Percentiles rank a stretch among this genome's conserved stretches.
Conservation (phyloP, 2,329 filamentous ascomycete genomes). For the Sporothrix brasiliensis region DNA sequence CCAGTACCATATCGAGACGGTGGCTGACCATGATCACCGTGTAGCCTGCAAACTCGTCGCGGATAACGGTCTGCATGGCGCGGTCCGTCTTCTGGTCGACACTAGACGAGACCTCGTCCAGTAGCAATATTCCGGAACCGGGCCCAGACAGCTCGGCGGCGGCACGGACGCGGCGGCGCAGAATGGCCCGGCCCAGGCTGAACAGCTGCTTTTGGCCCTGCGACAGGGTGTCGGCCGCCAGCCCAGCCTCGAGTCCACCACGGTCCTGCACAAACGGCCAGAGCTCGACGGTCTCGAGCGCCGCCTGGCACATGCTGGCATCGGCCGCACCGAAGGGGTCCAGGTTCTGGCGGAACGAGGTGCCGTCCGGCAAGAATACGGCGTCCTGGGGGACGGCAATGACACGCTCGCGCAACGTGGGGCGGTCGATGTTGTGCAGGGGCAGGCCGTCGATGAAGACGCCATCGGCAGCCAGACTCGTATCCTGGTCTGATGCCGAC, state of each 20-base stretch:
- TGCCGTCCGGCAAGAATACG: slow-evolving; percentile 51
- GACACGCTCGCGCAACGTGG: slow-evolving; percentile 50
- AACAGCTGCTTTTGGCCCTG: slow-evolving; percentile 67
- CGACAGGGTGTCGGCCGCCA: slow-evolving; percentile 55
- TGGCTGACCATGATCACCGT: slow-evolving; percentile 60
- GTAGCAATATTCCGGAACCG: slow-evolving; percentile 41
- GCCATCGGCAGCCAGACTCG: slow-evolving; percentile 30
- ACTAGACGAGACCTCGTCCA: slow-evolving; percentile 50
- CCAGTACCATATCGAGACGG: slow-evolving; percentile 54
- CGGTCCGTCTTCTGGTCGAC: slow-evolving; percentile 50
- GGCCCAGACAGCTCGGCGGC: not conserved
- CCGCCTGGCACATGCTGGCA: slow-evolving; percentile 42
- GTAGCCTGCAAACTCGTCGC: slow-evolving; percentile 46
- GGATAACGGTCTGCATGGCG: slow-evolving; percentile 48
- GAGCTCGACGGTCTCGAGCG: slow-evolving; percentile 45
- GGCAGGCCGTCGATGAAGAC: slow-evolving; percentile 51
- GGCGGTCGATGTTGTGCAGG: slow-evolving; percentile 46
- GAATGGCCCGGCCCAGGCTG: slow-evolving; percentile 61
- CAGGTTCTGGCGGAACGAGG: slow-evolving; percentile 48
- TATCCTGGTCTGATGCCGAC: not conserved
- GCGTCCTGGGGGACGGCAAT: slow-evolving; percentile 59
- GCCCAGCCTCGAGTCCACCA: slow-evolving; percentile 39
- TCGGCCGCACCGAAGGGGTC: slow-evolving; percentile 45
- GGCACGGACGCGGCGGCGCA: slow-evolving; percentile 44
- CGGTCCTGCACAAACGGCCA: slow-evolving; percentile 39